phyloP scores from a whole-genome alignment of 345 rosid species.

The Euphorbia peplus region DNA sequence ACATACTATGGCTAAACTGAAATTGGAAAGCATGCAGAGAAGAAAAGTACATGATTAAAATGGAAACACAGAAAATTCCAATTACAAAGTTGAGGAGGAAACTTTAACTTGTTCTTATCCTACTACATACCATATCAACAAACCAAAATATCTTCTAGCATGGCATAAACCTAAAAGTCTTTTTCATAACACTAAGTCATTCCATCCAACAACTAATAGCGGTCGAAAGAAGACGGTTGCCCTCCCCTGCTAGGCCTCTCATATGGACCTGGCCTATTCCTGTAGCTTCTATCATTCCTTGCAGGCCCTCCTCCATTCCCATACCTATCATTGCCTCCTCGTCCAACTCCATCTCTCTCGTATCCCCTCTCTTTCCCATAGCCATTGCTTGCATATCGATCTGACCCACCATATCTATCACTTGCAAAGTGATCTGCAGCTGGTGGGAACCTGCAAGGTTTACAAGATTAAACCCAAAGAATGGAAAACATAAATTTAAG shows the following conservation, averaged over 20 bases:
- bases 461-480: background rate
- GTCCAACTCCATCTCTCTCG: slow-evolving; percentile 61
- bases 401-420: slow-evolving; percentile 66
- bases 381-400: slow-evolving; percentile 64
- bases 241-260: slow-evolving; percentile 78
- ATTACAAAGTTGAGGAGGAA: background rate
- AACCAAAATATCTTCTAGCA: background rate
- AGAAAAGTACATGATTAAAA: background rate
- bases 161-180: background rate
- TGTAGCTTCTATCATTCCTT: slow-evolving; percentile 61
- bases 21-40: background rate
- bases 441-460: slow-evolving; percentile 59
- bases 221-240: slow-evolving; percentile 69
- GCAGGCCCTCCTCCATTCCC: slow-evolving; percentile 77
- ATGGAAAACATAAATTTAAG: background rate
- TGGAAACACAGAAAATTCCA: background rate
- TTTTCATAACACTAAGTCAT: background rate
- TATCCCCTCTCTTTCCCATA: slow-evolving; percentile 72
- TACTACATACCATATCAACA: background rate
- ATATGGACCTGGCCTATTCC: slow-evolving; percentile 71
- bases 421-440: slow-evolving; percentile 67
- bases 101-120: slow-evolving; percentile 1
- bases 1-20: background rate
- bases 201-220: slow-evolving; percentile 38
- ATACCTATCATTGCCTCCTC: slow-evolving; percentile 66